Conservation (phyloP, 371 early-diverging fungal species). For the Rhizomucor miehei region DNA sequence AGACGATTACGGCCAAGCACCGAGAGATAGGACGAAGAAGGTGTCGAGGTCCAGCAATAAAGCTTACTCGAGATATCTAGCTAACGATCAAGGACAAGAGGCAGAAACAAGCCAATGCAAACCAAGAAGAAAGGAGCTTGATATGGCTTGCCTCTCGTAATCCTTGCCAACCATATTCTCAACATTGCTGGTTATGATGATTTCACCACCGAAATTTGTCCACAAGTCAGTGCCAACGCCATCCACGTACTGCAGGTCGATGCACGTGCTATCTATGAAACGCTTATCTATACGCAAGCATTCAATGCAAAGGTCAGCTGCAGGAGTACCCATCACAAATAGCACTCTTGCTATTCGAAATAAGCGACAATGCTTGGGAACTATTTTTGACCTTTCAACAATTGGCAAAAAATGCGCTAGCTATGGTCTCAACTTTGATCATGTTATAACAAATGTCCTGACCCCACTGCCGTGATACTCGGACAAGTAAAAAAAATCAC, state of each 20-base stretch:
- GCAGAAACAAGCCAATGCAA: no score
- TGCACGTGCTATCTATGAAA: background rate
- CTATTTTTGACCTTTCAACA: background rate
- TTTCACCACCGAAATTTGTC: background rate
- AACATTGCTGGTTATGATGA: background rate
- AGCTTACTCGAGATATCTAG: no score
- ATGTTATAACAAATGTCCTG: background rate
- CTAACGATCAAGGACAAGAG: no score
- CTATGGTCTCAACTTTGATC: background rate
- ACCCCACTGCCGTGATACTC: background rate
- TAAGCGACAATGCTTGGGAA: background rate
- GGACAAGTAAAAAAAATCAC: background rate
- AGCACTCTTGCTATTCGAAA: background rate
- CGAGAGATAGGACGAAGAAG: no score
- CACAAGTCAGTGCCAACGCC: background rate
- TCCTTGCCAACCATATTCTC: background rate
- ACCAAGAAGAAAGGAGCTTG: background rate
- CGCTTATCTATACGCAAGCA: background rate
- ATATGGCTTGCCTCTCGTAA: background rate
- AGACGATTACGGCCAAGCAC: no score
- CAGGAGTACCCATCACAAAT: background rate
- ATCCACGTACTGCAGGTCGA: background rate
- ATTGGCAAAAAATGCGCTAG: background rate
- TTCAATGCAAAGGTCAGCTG: background rate
- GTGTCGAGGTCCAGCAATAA: no score